phyloP scores from a whole-genome alignment of 257 asterid species.

The Solanum pimpinellifolium region DNA sequence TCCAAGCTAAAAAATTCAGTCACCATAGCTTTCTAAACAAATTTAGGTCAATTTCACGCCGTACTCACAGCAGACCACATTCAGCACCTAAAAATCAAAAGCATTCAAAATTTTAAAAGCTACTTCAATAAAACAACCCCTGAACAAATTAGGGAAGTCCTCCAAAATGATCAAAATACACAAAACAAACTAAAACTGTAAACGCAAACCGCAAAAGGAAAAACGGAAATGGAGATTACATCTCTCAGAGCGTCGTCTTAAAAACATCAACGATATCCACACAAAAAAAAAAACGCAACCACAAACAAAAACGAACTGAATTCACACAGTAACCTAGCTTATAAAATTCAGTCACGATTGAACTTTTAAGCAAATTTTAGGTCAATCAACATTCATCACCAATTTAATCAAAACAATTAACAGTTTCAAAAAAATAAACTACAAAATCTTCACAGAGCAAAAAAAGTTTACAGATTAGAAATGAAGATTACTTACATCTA shows the following conservation, averaged over 20 bases:
- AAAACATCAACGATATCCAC: background rate
- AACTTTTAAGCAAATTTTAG: background rate
- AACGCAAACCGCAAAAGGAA: background rate
- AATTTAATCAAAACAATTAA: background rate
- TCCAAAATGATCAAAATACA: background rate
- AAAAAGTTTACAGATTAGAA: background rate
- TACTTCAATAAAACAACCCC: background rate
- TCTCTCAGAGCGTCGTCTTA: background rate
- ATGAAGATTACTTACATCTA: slow-evolving; percentile 24
- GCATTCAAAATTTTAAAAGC: background rate
- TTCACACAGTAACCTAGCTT: background rate
- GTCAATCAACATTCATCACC: background rate
- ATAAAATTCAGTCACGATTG: background rate
- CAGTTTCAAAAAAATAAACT: background rate
- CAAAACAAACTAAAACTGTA: background rate
- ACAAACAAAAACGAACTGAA: background rate
- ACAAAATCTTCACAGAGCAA: background rate
- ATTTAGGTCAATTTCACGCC: background rate
- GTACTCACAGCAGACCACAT: background rate
- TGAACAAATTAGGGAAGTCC: background rate
- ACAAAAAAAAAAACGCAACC: background rate
- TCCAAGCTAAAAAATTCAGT: background rate
- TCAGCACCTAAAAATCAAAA: background rate
- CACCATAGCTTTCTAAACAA: background rate
- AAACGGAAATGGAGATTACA: background rate